Base-by-base conservation (phyloP, 495 filamentous ascomycete genomes). In the Evernia prunastri region DNA sequence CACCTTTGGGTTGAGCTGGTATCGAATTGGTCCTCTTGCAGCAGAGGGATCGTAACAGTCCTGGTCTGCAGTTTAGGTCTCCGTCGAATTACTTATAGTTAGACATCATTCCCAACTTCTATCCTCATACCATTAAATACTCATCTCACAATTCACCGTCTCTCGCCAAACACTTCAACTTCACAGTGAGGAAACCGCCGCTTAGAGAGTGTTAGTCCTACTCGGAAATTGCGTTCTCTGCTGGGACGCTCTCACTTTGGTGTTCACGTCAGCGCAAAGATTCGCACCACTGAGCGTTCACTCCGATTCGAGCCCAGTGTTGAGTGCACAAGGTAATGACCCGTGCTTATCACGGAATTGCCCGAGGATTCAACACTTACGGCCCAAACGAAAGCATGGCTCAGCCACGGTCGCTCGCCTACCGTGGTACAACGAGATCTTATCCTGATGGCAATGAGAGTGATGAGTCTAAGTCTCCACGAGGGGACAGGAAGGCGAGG, bases 401-500 rank as follows among this genome's bases (percentile, higher is more conserved):
- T 58, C 64, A 63, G 39, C 20, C 59, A 17, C 56, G 51, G 45
- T 36, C 58, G 29, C 29, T 63, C 25, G 33, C 61, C 17, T 54
- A 45, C 40, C 65, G 61, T 47, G 58, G 36, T 49, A 63, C 45
- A 43, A 37, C 43, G 58, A 61, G 65, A 59, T 20, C 37, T 20
- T 65, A 59, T 33, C 56, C 57, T 8, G 59, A 57, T 20, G 59
- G 59, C 15, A 49, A 67, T 56, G 56, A 69, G 51, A 37, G 37
- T 31, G 51, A 54, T 54, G 51, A n/a, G 15, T 56, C 58, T 59
- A 42, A 43, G 60, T 12, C 39, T 65, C 39, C 56, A 59, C 58
- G 62, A 63, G 62, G 63, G 33, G 61, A 63, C 15, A 64, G 57
- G 17, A 59, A 64, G 11, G 74, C 74, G 56, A 72, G 78, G 47